Base-by-base conservation (phyloP, 2,329 filamentous ascomycete species). In the Pseudonectria buxi region DNA sequence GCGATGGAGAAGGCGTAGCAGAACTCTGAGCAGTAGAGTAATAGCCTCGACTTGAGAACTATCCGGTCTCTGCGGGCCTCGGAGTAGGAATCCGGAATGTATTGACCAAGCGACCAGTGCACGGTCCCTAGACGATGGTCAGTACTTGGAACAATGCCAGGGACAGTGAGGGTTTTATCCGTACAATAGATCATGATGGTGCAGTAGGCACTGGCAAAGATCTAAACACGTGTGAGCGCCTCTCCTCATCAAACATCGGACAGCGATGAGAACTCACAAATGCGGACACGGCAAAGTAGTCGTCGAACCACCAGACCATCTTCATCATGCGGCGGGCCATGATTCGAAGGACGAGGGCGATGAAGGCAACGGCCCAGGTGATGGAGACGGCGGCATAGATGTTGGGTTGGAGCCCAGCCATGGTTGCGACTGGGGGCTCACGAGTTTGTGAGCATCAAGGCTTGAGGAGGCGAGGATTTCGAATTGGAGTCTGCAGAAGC, bases 1-100 rank as follows among this genome's bases (percentile, higher is more conserved):
- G 45, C 52, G 9, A 59, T 49, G 0, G 54, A 51, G 4, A 40
- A 50, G 0, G 49, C 45, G 30, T 58, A 58, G 33, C 32, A 46
- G 4, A 28, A 37, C 0, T 46, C 47, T 22, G 39, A 39, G 7
- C 44, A 36, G 18, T 44, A 50, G 12, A 46, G 29, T 13, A 50
- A 24, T 6, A 49, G 36, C n/a, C 48, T 28, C 1, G 44, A 40
- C 4, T 36, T 35, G 6, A 35, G 13, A 3, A 44, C 30, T 1
- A 49, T 30, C 1, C 28, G n/a, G 0, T 36, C 36, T 2, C 27
- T 30, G 11, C 31, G 15, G 7, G 11, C 25, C 2, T 35, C 18
- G 2, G 40, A 28, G 11, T 26, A 16, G 10, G 51, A 27, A 0
- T 33, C 3, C 15, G 42, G 15, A 22, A 48, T 35, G 0, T 35